Evolutionary conservation across 1,139 yeast species (phyloP), one percentile per base, ranked within the genome.

Genomic region (Saccharomyces hybrid): DNA sequence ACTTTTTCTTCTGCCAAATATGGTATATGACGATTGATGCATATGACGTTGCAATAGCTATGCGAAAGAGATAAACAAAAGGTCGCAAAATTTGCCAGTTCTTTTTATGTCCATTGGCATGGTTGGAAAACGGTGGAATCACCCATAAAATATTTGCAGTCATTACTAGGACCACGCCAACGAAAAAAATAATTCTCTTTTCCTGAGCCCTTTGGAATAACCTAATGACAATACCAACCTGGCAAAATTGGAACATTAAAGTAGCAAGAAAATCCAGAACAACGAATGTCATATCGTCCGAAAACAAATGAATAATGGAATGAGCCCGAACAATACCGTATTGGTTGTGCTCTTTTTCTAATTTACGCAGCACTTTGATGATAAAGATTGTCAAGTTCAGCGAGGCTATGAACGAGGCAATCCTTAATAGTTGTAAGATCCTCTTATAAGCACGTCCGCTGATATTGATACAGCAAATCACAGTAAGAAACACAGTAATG

Each of bases 191-290:
- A 48, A 84, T 70, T 54, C 89, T 74, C 65, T 84, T 85, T 69
- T 89, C 96, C 54, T 78, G 78, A 54, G 80, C 86, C 46, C 96
- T 75, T 53, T 81, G 81, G 63, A 86, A 88, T 28, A 87, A 71
- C 54, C 93, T 73, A 81, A 85, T 84, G 5, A 86, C 76, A 27
- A 87, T 83, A 63, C 86, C 91, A 0, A 87, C 90, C 66, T 87
- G 93, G 55, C 88, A 83, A 38, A 87, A 73, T 66, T 84, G 86
- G 23, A 86, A 73, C 4, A 86, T 64, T 5, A 85, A 69, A 25
- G 83, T 83, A 29, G 83, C 80, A 1, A 88, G 65, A 47, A 87
- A 74, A 61, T 84, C 88, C 14, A 87, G 72, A 7, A 82, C 75
- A 54, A 81, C 78, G 59, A 86, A 78, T 19, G 80, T 77, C 5